These are phyloP conservation scores for Bassia scoparia DNA, from an alignment of 148 eudicot genomes.

Conservation along the genomic window DNA sequence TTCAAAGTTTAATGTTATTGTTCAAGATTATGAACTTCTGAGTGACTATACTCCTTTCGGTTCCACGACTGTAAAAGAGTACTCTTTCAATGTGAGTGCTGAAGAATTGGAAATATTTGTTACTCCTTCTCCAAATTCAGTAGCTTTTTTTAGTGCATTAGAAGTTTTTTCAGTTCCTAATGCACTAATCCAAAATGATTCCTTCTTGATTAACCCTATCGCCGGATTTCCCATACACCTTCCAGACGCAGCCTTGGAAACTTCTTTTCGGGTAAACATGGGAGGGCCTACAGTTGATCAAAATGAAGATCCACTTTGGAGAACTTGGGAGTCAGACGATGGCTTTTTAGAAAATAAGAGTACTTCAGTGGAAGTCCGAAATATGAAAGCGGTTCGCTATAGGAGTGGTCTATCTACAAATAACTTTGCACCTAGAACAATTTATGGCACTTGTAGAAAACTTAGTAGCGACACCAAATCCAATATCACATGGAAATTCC, in stretches of 20 bases:
- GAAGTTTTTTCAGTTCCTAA: constrained; percentile 71
- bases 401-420: constrained; percentile 39
- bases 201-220: constrained; percentile 41
- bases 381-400: constrained; percentile 43
- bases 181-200: constrained; percentile 47
- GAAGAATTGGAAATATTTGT: constrained; percentile 44
- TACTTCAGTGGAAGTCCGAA: constrained; percentile 27
- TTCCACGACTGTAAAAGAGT: constrained; percentile 51
- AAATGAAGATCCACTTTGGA: constrained; percentile 54
- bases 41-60: constrained; percentile 39
- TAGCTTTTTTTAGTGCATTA: constrained; percentile 66
- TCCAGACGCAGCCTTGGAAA: constrained; percentile 46
- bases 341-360: constrained; percentile 32
- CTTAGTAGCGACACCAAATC: too few species aligned
- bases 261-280: constrained; percentile 66
- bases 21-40: constrained; percentile 46
- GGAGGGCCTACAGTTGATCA: constrained; percentile 54
- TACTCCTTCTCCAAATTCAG: constrained; percentile 42
- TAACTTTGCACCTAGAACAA: constrained; percentile 53
- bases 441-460: constrained; percentile 60
- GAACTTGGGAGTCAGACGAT: constrained; percentile 63
- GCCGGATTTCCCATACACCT: constrained; percentile 38
- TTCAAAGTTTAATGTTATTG: constrained; percentile 51
- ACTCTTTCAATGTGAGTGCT: constrained; percentile 52
- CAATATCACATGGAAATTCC: constrained; percentile 7